Evolutionary conservation across 192 early-diverging fungal species (phyloP), one percentile per base, ranked within the genome.

Genomic region (Coemansia sp.): DNA sequence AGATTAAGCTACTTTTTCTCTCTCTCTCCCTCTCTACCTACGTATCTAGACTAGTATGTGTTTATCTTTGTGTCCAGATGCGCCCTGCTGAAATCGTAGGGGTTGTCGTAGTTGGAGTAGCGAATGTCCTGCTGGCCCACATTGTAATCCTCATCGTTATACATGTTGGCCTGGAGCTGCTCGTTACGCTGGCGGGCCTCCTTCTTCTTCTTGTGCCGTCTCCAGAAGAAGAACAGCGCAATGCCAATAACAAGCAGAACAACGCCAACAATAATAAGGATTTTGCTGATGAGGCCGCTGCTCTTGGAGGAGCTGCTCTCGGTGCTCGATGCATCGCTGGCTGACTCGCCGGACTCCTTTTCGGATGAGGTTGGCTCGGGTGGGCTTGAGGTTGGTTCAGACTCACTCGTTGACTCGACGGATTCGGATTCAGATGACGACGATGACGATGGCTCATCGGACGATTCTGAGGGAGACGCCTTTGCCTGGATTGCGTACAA

Each of bases 191-290:
- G 57, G 12, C 39, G 57, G 39, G 57, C 57, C 5, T 63, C 49
- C 49, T 67, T 67, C 25, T 66, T 65, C 37, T 68, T 80, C 67
- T 63, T 74, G 61, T 62, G 63, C 19, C 69, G 69, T 40, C 63
- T 74, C 59, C 50, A 80, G 43, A 74, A 25, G 41, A 75, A 38
- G 40, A 57, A 81, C 9, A 46, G 65, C 10, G 69, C 41, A 13
- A 72, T 40, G 9, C 63, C 73, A 49, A 81, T 46, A 5, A 69
- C 41, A 64, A 72, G 37, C 11, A 81, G 42, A 5, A 71, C 54
- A n/a, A 56, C 61, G 7, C 44, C 73, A 48, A 74, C 67, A 37
- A 75, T 69, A 5, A 81, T 65, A 12, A 75, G 48, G n/a, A 81
- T 75, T 1, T 45, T 68, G 44, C 58, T 63, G 9, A 72, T 59